These are phyloP conservation scores for Botrytis aclada DNA, from an alignment of 2,329 filamentous ascomycete species.

Conservation along the genomic window DNA sequence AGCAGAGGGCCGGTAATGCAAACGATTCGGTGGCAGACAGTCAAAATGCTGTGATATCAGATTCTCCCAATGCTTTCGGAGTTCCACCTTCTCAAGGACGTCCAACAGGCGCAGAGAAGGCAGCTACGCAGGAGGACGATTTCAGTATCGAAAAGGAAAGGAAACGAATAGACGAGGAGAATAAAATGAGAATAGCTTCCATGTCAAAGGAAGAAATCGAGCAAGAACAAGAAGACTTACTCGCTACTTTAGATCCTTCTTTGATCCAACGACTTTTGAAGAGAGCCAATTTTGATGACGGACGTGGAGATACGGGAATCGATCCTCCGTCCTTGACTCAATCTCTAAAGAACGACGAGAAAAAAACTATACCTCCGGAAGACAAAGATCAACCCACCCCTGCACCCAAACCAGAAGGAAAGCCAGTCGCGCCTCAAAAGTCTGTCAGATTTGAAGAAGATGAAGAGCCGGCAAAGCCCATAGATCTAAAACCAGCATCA, in stretches of 20 bases:
- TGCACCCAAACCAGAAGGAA: conserved; percentile 30
- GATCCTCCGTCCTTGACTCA: conserved; percentile 21
- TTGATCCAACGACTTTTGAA: conserved; percentile 72
- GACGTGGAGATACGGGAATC: conserved; percentile 36
- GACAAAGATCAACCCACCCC: conserved; percentile 21
- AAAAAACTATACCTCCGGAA: not conserved
- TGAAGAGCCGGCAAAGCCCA: conserved; percentile 43
- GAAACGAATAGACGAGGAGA: conserved; percentile 76
- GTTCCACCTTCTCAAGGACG: conserved; percentile 21
- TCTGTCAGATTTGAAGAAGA: conserved; percentile 41
- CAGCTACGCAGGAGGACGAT: conserved; percentile 28
- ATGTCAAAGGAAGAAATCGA: conserved; percentile 85
- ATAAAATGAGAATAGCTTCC: conserved; percentile 64
- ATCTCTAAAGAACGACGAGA: not conserved
- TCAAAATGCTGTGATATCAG: conserved; percentile 20
- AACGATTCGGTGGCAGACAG: conserved; percentile 20
- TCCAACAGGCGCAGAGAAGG: conserved; percentile 25
- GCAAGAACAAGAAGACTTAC: conserved; percentile 74
- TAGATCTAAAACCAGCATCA: conserved; percentile 39
- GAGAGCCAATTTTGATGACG: conserved; percentile 37
- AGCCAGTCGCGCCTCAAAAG: conserved; percentile 42
- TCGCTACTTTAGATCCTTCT: conserved; percentile 70
- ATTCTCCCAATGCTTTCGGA: conserved; percentile 27
- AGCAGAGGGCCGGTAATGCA: conserved; percentile 47
- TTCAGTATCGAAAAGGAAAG: conserved; percentile 55